Evolutionary conservation across 2,329 filamentous ascomycete species (phyloP).

Genomic region (Penicillium sp.): DNA sequence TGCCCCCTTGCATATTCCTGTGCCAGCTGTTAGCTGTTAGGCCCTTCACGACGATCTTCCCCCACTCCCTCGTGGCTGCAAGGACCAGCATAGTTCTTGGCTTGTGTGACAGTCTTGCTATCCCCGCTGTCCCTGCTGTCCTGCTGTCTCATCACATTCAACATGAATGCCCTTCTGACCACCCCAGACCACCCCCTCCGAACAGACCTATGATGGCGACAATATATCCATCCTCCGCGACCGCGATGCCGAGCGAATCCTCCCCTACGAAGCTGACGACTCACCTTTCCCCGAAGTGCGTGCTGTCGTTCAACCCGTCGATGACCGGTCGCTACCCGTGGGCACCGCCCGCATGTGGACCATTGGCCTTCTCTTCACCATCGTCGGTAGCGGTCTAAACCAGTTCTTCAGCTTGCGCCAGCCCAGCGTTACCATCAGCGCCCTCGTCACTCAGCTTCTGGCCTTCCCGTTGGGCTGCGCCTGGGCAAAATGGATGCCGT

Average conservation of each 20-base stretch:
- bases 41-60: no score
- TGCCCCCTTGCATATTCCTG: slow-evolving; percentile 3
- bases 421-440: slow-evolving; percentile 44
- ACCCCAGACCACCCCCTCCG: slow-evolving; percentile 18
- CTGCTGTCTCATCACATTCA: no score
- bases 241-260: slow-evolving; percentile 35
- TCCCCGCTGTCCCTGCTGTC: no score
- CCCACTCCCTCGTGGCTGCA: background rate
- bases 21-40: no score
- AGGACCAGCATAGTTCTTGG: no score
- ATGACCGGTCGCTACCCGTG: slow-evolving; percentile 37
- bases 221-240: slow-evolving; percentile 34
- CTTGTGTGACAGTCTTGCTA: no score
- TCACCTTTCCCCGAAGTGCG: slow-evolving; percentile 46
- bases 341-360: slow-evolving; percentile 44
- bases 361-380: slow-evolving; percentile 43
- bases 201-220: slow-evolving; percentile 15
- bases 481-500: slow-evolving; percentile 43
- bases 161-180: no score
- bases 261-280: slow-evolving; percentile 42
- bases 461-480: slow-evolving; percentile 50
- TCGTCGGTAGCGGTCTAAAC: slow-evolving; percentile 43
- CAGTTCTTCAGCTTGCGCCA: slow-evolving; percentile 46
- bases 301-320: slow-evolving; percentile 38
- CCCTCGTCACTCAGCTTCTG: slow-evolving; percentile 48